Conservation (phyloP, 1,284 basidiomycete genomes). For the Malassezia furfur region DNA sequence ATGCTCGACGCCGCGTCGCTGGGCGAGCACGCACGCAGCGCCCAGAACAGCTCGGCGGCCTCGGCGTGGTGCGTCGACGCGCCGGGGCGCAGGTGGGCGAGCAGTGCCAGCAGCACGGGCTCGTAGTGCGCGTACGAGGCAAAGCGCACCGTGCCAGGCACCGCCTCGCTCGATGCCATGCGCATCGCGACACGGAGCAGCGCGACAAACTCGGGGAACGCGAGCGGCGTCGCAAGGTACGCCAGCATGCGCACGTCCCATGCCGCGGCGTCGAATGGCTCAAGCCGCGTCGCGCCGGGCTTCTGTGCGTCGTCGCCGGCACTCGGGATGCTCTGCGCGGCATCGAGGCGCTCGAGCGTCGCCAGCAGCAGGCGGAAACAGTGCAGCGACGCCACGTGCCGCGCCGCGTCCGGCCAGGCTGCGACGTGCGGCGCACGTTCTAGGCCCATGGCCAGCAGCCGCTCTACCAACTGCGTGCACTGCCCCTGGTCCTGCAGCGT, state of each 20-base stretch:
- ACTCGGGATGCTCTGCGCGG: not conserved
- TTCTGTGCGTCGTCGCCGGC: not conserved
- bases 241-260: constrained; percentile 5
- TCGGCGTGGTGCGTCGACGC: constrained; percentile 68
- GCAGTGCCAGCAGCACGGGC: constrained; percentile 52
- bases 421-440: not conserved
- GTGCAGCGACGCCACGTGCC: not conserved
- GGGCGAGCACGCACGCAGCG: constrained; percentile 16
- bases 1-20: constrained; percentile 16
- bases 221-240: not conserved
- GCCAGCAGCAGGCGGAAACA: constrained; percentile 2
- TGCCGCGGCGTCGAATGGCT: not conserved
- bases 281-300: not conserved
- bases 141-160: not conserved
- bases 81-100: constrained; percentile 64
- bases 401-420: not conserved
- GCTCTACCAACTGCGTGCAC: constrained; percentile 18
- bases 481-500: constrained; percentile 20
- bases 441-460: constrained; percentile 16
- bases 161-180: not conserved
- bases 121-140: not conserved
- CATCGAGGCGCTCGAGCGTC: constrained; percentile 14
- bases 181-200: constrained; percentile 1
- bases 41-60: constrained; percentile 77
- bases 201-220: not conserved